phyloP scores from a whole-genome alignment of 257 asterid species.

The Parsonsia alboflavescens region DNA sequence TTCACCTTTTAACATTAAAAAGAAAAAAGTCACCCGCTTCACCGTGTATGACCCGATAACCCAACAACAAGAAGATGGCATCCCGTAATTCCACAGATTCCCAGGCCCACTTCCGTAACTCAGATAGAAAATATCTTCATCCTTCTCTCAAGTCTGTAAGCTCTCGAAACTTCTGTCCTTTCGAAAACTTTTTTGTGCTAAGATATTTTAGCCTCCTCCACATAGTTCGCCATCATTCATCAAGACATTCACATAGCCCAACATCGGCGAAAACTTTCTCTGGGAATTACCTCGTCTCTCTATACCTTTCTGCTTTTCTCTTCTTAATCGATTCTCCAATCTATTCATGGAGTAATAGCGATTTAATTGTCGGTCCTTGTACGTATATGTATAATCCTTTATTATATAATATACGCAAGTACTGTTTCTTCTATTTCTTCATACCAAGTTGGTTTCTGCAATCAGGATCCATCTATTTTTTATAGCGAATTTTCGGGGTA shows the following conservation, averaged over 20 bases:
- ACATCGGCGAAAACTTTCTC: neutral
- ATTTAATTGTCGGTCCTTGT: neutral
- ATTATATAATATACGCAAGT: neutral
- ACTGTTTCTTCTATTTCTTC: neutral
- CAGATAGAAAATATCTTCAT: conserved; percentile 45
- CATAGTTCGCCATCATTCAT: too few species aligned
- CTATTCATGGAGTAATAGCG: conserved; percentile 6
- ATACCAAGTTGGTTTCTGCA: neutral
- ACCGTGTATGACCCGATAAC: neutral
- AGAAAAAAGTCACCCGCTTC: too few species aligned
- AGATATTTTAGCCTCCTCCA: conserved; percentile 32
- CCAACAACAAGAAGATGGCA: conserved; percentile 29
- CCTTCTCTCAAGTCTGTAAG: conserved; percentile 4
- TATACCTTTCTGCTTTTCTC: neutral
- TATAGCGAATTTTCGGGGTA: conserved; percentile 11
- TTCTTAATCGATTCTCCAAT: neutral
- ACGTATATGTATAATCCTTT: neutral
- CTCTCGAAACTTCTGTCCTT: conserved; percentile 51
- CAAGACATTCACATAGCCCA: neutral
- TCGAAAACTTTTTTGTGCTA: neutral
- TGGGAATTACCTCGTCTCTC: neutral
- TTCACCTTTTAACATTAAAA: neutral
- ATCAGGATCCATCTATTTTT: conserved; percentile 5
- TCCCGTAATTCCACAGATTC: conserved; percentile 9
- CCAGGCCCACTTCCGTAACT: conserved; percentile 16